Base-by-base conservation (phyloP, 108 stramenopile genomes). In the Pseudonitzschia multistriata region DNA sequence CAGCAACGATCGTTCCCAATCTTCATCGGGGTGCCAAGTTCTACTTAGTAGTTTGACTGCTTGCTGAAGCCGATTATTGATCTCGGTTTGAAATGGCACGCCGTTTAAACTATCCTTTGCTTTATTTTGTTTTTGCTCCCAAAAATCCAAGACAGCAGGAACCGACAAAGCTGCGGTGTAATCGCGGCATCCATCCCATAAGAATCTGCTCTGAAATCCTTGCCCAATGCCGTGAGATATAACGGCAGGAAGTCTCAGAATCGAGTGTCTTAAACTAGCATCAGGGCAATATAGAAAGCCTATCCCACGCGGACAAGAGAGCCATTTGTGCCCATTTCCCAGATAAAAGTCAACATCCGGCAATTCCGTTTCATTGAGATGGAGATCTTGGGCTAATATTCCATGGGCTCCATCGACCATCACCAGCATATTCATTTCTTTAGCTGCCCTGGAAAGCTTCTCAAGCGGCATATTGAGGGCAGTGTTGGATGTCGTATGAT, bases 101-200 rank as follows among this genome's bases (percentile, higher is more conserved):
- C 29, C 29, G 42, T 4, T 6, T 13, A 45, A 2, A 15, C 35
- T 33, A 8, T 33, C 19, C 1, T 59, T 3, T 59, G 28, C 22
- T 53, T 53, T 8, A 0, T 53, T 21, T 55, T 55, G 54, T 31
- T 54, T 39, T 40, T 31, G 22, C 21, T 70, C 61, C 88, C 88
- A 89, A 70, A 62, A 77, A 50, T 86, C 83, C 15, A 81, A 45
- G 8, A 86, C 78, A 25, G 63, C 82, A 47, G 88, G 88, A 24
- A 89, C 19, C 19, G 83, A 69, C 1, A 89, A 59, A 24, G 84
- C 80, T 5, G 85, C 83, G 0, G 85, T 75, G 60, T 89, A 87
- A 62, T 87, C 88, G 29, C 88, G 79, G 67, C 82, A 83, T 13
- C 88, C 88, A 81, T 89, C 88, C 84, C 84, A 89, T 24, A 89